These are phyloP conservation scores for Brettanomyces bruxellensis DNA, from an alignment of 805 yeast species.

Conservation along the genomic window DNA sequence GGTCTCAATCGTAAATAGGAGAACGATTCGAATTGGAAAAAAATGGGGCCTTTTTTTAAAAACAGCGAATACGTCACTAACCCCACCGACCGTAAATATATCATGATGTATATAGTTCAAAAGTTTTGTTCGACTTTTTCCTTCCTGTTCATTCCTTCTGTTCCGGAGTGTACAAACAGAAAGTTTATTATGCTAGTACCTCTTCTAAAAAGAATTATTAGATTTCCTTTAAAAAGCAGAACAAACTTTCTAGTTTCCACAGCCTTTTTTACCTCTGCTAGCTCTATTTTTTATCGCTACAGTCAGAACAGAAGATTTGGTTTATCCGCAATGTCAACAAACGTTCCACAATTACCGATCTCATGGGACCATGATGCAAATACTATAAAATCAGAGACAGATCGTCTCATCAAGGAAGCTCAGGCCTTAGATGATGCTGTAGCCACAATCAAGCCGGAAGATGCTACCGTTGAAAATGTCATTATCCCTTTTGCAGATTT, in stretches of 20 bases:
- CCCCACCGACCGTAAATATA: no score
- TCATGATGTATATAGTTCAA: no score
- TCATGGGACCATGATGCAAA: conserved; percentile 54
- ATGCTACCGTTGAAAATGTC: conserved; percentile 48
- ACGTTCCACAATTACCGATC: conserved; percentile 35
- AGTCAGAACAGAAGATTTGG: background rate
- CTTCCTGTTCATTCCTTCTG: no score
- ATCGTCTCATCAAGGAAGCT: conserved; percentile 34
- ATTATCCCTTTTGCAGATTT: conserved; percentile 43
- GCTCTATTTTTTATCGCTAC: conserved; percentile 1
- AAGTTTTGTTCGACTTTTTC: no score
- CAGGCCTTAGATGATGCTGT: conserved; percentile 42
- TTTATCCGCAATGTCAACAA: background rate
- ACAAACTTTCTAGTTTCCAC: conserved; percentile 5
- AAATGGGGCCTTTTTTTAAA: no score
- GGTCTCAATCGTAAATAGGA: no score
- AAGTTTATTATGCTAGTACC: background rate
- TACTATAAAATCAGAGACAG: conserved; percentile 33
- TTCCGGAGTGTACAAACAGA: no score
- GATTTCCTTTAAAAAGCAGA: background rate
- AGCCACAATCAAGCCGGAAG: conserved; percentile 30
- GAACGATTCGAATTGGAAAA: no score
- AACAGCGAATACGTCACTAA: no score
- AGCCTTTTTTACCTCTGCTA: conserved; percentile 5
- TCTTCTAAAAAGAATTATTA: background rate